phyloP scores from a whole-genome alignment of 2,329 filamentous ascomycete species.

The Drechslerella stenobrocha region DNA sequence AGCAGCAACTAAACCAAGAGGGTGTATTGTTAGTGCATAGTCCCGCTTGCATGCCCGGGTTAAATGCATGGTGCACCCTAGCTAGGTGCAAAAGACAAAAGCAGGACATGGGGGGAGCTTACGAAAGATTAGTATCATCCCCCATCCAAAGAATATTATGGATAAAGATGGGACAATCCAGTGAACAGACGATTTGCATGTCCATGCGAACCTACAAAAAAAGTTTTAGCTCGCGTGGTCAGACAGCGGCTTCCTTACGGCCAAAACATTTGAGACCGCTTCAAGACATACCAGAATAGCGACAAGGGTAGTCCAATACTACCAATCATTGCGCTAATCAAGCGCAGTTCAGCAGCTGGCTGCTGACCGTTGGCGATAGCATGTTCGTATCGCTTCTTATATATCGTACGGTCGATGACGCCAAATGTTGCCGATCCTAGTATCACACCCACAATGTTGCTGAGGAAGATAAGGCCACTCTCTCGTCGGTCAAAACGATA shows the following conservation, averaged over 20 bases:
- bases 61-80: too few relatives aligned
- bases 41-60: too few relatives aligned
- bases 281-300: constrained; percentile 63
- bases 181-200: constrained; percentile 57
- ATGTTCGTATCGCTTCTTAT: constrained; percentile 47
- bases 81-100: constrained; percentile 9
- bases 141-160: constrained; percentile 64
- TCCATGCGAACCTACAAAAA: constrained; percentile 62
- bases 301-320: constrained; percentile 61
- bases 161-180: constrained; percentile 62
- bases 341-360: constrained; percentile 62
- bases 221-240: constrained; percentile 9
- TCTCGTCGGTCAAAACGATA: constrained; percentile 50
- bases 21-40: constrained; percentile 13
- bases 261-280: too few relatives aligned
- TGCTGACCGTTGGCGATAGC: constrained; percentile 45
- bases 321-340: constrained; percentile 65
- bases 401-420: constrained; percentile 49
- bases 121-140: constrained; percentile 65
- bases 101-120: constrained; percentile 52
- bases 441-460: constrained; percentile 49
- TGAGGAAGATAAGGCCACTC: constrained; percentile 51
- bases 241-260: too few relatives aligned
- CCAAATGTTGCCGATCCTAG: constrained; percentile 50
- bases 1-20: constrained; percentile 22